Percentiles rank a stretch among this genome's conserved stretches.
Conservation (phyloP, 75 land plant species). For the Pinus albicaulis region DNA sequence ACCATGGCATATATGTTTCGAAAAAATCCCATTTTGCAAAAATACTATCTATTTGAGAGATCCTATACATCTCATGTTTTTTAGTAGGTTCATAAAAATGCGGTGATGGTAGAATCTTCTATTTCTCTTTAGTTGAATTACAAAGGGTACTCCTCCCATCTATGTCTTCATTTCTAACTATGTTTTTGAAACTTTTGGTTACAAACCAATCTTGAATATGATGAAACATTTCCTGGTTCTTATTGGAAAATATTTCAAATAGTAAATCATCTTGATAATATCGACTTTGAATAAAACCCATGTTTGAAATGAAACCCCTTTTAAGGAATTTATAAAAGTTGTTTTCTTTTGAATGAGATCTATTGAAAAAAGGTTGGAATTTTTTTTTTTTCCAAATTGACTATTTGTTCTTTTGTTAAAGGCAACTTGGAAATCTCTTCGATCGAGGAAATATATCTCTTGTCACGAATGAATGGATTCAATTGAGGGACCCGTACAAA, state of each 20-base stretch:
- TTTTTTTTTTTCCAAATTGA: constrained; percentile 12
- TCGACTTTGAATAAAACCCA: neutral
- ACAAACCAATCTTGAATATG: neutral
- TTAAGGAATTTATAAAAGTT: constrained; percentile 11
- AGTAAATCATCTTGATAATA: constrained; percentile 9
- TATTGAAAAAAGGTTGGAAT: neutral
- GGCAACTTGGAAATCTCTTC: constrained; percentile 4
- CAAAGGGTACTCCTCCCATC: neutral
- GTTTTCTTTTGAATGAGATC: constrained; percentile 12
- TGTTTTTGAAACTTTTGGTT: constrained; percentile 8
- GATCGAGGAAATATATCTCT: constrained; percentile 8
- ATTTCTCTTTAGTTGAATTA: neutral
- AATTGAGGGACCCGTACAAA: neutral
- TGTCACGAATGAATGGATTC: neutral
- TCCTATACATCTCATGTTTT: no score
- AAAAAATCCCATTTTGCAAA: neutral
- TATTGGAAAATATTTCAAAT: neutral
- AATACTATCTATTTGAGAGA: no score
- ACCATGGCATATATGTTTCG: neutral
- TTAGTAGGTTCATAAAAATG: no score
- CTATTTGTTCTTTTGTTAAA: constrained; percentile 10
- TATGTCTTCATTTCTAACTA: neutral
- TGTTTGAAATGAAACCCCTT: neutral
- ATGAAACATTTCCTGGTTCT: constrained; percentile 5
- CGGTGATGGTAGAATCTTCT: neutral